Evolutionary conservation across 1,139 yeast genomes (phyloP), one percentile per base, ranked within the genome.

Genomic region (Pichia sp.): DNA sequence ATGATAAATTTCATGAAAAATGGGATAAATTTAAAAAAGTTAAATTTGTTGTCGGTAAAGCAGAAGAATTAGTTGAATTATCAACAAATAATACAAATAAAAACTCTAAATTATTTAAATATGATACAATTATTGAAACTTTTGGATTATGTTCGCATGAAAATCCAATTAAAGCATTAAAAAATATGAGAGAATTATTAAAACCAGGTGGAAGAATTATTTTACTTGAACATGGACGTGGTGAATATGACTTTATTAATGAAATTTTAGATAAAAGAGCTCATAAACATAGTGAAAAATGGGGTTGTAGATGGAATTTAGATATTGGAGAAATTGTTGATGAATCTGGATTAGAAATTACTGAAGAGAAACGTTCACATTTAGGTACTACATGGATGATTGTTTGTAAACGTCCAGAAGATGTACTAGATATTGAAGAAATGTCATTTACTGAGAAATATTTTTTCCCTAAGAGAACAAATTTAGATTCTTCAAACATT

Each of bases 301-400:
- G 97, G 97, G 97, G 97, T 3, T 92, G 98, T 65, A 71, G 97
- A 59, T 92, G 97, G 97, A 92, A 92, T 59, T 70, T 92, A 52
- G 97, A 92, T 60, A 87, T 92, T 54, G 95, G 89, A 30, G 92
- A 82, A 55, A 72, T 92, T 43, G 73, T 92, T 29, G 90, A 85
- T 58, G 80, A 79, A 50, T 82, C 95, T 12, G 96, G 95, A 0
- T 71, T 92, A 50, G 94, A 86, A 54, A 74, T 92, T 35, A 86
- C 90, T 1, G 80, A 78, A 54, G 89, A 86, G 55, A 78, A 78
- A 54, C 71, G 95, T 55, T 82, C 80, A 26, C 97, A 92, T 67
- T 73, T 92, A 51, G 97, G 98, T n/a, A 85, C 97, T 2, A 87
- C 97, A 4, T 85, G 94, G 94, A 76, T 85, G 67, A 70, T 84